Conservation (phyloP, 164 flowering plant species). For the Cinnamomum chago region DNA sequence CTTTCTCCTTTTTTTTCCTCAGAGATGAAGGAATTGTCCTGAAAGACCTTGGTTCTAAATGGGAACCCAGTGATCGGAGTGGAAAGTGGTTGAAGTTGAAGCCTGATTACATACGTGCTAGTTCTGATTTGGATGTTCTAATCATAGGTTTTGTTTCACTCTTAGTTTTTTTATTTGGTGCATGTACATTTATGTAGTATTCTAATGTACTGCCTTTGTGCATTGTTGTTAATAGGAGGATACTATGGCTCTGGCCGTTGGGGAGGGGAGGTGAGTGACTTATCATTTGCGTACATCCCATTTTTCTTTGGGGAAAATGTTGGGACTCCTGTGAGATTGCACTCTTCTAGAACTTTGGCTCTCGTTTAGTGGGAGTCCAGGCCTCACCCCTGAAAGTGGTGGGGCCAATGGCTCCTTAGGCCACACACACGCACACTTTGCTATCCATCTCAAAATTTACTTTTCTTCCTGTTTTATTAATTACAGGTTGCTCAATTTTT, state of each 20-base stretch:
- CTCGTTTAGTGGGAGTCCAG: not conserved
- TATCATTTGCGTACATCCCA: not conserved
- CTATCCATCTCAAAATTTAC: not conserved
- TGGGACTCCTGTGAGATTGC: not conserved
- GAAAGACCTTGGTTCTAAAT: constrained; percentile 93
- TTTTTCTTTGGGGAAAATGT: not conserved
- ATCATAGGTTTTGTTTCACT: constrained; percentile 58
- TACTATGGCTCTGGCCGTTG: constrained; percentile 96
- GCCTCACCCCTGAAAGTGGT: not conserved
- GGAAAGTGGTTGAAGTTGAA: constrained; percentile 96
- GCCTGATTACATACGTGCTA: constrained; percentile 84
- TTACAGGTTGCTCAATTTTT: constrained; percentile 86
- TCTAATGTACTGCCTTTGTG: not conserved
- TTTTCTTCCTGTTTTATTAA: constrained; percentile 1
- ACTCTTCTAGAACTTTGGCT: not conserved
- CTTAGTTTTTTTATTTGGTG: constrained; percentile 1
- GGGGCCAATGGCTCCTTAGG: not conserved
- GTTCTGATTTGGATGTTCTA: constrained; percentile 88
- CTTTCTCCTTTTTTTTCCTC: constrained; percentile 13
- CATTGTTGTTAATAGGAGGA: constrained; percentile 54
- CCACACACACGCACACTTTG: no score
- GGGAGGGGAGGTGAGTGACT: constrained; percentile 73
- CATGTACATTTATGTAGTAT: not conserved
- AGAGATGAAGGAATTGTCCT: constrained; percentile 96
- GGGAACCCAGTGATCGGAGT: constrained; percentile 98